Percentiles rank a stretch among this genome's conserved stretches.
Conservation (phyloP, 768 basidiomycete genomes). For the Lactarius vividus region DNA sequence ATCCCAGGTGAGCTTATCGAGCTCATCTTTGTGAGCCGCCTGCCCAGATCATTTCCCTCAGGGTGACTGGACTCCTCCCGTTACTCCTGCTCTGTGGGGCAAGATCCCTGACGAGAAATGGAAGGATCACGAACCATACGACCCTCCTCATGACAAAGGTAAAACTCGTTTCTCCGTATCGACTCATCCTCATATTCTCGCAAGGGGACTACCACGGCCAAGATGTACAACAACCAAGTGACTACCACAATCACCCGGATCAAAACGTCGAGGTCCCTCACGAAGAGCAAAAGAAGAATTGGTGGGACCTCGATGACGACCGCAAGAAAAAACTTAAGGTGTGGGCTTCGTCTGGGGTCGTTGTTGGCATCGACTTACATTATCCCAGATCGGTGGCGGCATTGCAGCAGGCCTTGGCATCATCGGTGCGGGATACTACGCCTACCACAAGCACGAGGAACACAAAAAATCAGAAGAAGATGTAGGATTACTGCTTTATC, state of each 20-base stretch:
- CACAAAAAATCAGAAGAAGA: slow-evolving; percentile 52
- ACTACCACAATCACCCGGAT: slow-evolving; percentile 31
- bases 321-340: slow-evolving; percentile 62
- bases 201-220: slow-evolving; percentile 14
- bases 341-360: slow-evolving; percentile 1
- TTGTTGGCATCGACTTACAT: background rate
- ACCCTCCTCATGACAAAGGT: slow-evolving; percentile 28
- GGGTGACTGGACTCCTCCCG: slow-evolving; percentile 65
- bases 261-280: slow-evolving; percentile 37
- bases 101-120: slow-evolving; percentile 39
- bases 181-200: background rate
- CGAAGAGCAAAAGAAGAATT: slow-evolving; percentile 52
- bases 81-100: slow-evolving; percentile 69
- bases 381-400: slow-evolving; percentile 59
- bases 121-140: slow-evolving; percentile 9
- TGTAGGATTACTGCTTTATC: slow-evolving; percentile 36
- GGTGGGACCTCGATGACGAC: slow-evolving; percentile 54
- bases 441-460: slow-evolving; percentile 52
- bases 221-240: slow-evolving; percentile 25
- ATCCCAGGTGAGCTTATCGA: slow-evolving; percentile 50
- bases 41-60: slow-evolving; percentile 30
- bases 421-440: slow-evolving; percentile 49
- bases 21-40: background rate
- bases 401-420: slow-evolving; percentile 52
- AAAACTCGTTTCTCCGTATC: background rate